These are phyloP conservation scores for Scopulariopsis brevicaulis DNA, from an alignment of 2,329 filamentous ascomycete genomes.

Conservation along the genomic window DNA sequence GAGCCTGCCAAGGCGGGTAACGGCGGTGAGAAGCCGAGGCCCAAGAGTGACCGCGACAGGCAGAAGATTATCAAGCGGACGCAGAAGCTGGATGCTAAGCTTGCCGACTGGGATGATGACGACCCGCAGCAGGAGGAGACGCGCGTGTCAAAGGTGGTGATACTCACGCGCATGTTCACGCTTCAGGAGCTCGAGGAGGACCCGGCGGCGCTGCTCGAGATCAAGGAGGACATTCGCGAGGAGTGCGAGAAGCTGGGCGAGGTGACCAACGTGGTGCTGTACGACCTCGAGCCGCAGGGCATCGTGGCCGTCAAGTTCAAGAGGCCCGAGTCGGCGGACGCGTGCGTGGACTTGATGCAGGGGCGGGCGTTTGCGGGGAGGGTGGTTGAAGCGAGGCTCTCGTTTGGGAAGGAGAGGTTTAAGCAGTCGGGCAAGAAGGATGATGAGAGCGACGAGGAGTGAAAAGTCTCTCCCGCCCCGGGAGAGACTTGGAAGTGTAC, in stretches of 20 bases:
- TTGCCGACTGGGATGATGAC: slow-evolving; percentile 94
- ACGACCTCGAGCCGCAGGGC: slow-evolving; percentile 75
- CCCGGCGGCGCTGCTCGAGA: slow-evolving; percentile 70
- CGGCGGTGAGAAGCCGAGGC: slow-evolving; percentile 27
- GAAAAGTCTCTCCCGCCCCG: neutral
- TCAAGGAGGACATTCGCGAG: slow-evolving; percentile 88
- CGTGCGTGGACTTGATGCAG: slow-evolving; percentile 65
- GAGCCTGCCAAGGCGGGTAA: slow-evolving; percentile 12
- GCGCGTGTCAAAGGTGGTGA: slow-evolving; percentile 58
- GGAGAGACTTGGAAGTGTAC: neutral
- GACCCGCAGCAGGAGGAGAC: slow-evolving; percentile 40
- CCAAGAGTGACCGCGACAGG: slow-evolving; percentile 56
- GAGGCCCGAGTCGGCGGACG: slow-evolving; percentile 56
- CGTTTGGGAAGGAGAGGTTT: slow-evolving; percentile 62
- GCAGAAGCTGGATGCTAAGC: slow-evolving; percentile 80
- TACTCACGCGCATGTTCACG: slow-evolving; percentile 91
- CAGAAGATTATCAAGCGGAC: slow-evolving; percentile 86
- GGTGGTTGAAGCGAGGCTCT: slow-evolving; percentile 59
- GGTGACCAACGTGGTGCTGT: slow-evolving; percentile 85
- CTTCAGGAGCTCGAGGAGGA: slow-evolving; percentile 77
- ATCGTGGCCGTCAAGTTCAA: slow-evolving; percentile 77
- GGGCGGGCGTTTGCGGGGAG: slow-evolving; percentile 70
- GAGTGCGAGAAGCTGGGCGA: slow-evolving; percentile 79
- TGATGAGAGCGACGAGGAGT: slow-evolving; percentile 17
- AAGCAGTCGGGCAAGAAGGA: slow-evolving; percentile 51